Evolutionary conservation across 495 filamentous ascomycete species (phyloP), one percentile per base, ranked within the genome.

Genomic region (Talaromyces thailandensis): DNA sequence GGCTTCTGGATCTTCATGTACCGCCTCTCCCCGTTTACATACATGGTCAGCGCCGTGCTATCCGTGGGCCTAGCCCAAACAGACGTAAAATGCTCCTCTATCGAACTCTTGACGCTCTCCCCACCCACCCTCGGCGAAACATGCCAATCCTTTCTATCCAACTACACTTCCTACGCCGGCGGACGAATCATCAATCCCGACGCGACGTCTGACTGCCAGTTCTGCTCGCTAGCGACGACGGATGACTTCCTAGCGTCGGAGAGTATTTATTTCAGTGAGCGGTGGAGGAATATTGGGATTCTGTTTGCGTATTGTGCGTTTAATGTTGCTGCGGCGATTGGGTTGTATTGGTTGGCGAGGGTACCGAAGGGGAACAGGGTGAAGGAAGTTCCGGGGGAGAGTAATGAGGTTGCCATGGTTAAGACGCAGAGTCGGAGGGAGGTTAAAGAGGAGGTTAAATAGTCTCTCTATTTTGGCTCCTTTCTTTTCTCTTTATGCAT

Each of bases 1-100:
- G 70, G 81, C 28, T 92, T 92, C 81, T 92, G 88, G 89, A 89
- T 89, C 68, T 92, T 91, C 77, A 88, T 91, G 85, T 90, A 91
- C 71, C 85, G 86, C 43, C 77, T 90, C 64, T 88, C 85, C 3
- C 88, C 89, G 14, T 85, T 91, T 65, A 88, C 85, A 0, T 91
- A 92, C 61, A 75, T 89, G 1, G 82, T 91, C 12, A 80, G 76
- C 21, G 83, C 80, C 29, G 84, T 91, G 77, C 63, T 91, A 26
- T 82, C 87, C 0, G 80, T 79, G 0, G 83, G 77, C 32, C 77
- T 91, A 6, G 83, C 84, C 31, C 85, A 87, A 61, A 80, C 82
- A 0, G 18, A 68, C 0, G 82, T 86, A 3, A n/a, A 66, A 14
- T 92, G 89, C 70, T 75, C 83, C 35, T 29, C 60, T 0, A 78